Evolutionary conservation across 2,329 filamentous ascomycete species (phyloP).

Genomic region (Epichloe sylvatica): DNA sequence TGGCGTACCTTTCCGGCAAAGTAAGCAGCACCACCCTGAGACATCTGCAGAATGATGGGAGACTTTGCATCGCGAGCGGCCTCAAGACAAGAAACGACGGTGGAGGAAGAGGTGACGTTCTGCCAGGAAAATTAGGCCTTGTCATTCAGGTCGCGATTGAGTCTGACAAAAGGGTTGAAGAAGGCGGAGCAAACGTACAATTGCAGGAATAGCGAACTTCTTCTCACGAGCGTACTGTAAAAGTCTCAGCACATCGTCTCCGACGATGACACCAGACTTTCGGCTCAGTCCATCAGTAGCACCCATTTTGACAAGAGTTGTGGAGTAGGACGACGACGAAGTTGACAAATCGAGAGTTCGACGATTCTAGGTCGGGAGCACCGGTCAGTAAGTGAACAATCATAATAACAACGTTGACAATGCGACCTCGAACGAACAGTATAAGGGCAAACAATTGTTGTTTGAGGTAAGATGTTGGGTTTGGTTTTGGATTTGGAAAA

Average conservation of each 20-base stretch:
- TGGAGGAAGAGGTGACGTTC: constrained; percentile 87
- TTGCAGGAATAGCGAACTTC: constrained; percentile 75
- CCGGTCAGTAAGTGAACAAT: background rate
- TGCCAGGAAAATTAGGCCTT: constrained; percentile 6
- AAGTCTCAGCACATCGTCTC: constrained; percentile 45
- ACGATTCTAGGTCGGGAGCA: background rate
- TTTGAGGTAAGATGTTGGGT: background rate
- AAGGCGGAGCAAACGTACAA: constrained; percentile 25
- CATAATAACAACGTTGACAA: background rate
- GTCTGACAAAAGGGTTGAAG: background rate
- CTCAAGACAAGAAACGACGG: constrained; percentile 68
- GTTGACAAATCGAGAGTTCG: background rate
- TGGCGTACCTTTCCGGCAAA: constrained; percentile 65
- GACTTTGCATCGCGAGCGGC: constrained; percentile 84
- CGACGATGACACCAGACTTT: constrained; percentile 40
- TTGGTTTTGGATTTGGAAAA: background rate
- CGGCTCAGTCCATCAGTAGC: constrained; percentile 31
- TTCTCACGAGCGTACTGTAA: constrained; percentile 86
- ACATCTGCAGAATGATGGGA: constrained; percentile 85
- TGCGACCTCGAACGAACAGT: background rate
- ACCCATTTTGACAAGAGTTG: constrained; percentile 18
- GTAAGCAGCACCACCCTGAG: constrained; percentile 85
- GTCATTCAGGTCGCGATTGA: constrained; percentile 1
- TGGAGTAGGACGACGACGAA: background rate
- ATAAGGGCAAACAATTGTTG: background rate